Evolutionary conservation across 169 alveolate species (phyloP), one percentile per base, ranked within the genome.

Genomic region (Eimeria brunetti): DNA sequence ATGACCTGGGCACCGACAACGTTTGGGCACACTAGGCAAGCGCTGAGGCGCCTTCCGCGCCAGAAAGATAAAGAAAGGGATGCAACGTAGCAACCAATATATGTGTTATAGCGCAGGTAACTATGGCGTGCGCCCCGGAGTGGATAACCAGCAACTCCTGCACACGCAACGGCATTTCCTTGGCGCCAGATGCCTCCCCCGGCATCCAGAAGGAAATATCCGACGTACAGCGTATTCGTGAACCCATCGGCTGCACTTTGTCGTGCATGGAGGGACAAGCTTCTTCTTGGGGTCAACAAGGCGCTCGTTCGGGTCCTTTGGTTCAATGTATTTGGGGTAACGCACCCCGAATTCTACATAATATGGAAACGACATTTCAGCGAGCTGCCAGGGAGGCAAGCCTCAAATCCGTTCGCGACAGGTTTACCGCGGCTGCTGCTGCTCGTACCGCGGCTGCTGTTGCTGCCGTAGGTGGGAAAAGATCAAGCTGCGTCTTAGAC

Each of bases 211-310:
- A 0, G 18, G 38, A 22, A 7, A 73, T 27, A 38, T 73, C 20
- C 49, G 12, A 75, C 96, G 76, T 58, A 95, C 97, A n/a, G 88
- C 80, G 83, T 97, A 97, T 83, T 96, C 97, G 81, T 96, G 89
- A 22, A 97, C 98, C 95, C 97, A 97, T 71, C 96, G 71, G 41
- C 95, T 96, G 96, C 98, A 97, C 88, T 94, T 95, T 69, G 97
- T 96, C 49, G 95, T 94, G 95, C 98, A 97, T 33, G 96, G 94
- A 78, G 97, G 95, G 94, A 96, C 98, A 86, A 97, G 97, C 71
- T 96, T 96, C 85, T 95, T 94, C 91, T 96, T 85, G 53, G 98
- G 98, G 81, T 97, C 98, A 24, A 95, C 97, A 44, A 96, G 96
- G 71, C 98, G 94, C 78, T 96, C 97, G 94, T 78, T 97, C 5